Base-by-base conservation (phyloP, 2,329 filamentous ascomycete species). In the Cylindrodendrum hubeiense region DNA sequence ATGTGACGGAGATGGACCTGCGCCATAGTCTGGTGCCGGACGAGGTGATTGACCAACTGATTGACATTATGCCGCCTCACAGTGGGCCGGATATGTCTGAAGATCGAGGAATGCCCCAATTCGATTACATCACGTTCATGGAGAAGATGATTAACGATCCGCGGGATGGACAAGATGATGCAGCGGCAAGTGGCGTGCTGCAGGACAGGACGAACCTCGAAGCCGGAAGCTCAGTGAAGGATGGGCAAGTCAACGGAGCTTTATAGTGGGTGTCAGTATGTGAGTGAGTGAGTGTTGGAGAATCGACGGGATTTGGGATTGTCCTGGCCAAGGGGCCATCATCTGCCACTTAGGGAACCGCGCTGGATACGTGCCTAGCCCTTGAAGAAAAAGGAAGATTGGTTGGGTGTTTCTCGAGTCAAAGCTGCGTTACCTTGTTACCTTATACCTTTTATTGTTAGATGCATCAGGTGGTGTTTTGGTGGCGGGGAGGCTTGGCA, bases 51-150 rank as follows among this genome's bases (percentile, higher is more conserved):
- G 95, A 98, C 67, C 93, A 97, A 79, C 86, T 99, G 51, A 86
- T 96, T 56, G 88, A 93, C 75, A 93, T 93, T 55, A 97, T 99
- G 87, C 96, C 96, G 0, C 77, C 83, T 56, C 95, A 98, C 78
- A 88, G 86, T 54, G 96, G 95, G 0, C 94, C 94, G 3, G 95
- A 98, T 79, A 87, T 95, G 80, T 89, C 93, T 61, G 90, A 94
- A 75, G 96, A 98, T 78, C 86, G 94, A 59, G 91, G 95, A 55
- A 82, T 93, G 76, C 89, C 92, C 39, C 97, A 98, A 80, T 99
- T 91, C 79, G 96, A 99, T 81, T 99, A 99, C 82, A 94, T 98
- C 70, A 91, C 89, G 68, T 99, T 98, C 79, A 99, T 99, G 96
- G 92, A 98, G 80, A 92, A 91, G 77, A 85, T 96, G 81, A 93